Conservation (phyloP, 2,329 filamentous ascomycete genomes). For the Cladophialophora immunda region DNA sequence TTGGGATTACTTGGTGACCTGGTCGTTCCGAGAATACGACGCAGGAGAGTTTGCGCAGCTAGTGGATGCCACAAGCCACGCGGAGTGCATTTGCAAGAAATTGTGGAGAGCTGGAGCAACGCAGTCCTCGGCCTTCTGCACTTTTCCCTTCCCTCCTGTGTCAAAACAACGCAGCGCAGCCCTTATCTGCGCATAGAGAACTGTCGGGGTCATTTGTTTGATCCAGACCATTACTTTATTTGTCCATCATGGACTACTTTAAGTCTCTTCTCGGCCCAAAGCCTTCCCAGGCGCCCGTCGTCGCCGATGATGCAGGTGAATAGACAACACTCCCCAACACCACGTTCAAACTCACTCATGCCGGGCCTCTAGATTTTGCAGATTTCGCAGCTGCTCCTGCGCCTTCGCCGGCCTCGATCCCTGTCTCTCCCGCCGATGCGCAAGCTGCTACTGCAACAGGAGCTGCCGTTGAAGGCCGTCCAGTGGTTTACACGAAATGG, state of each 20-base stretch:
- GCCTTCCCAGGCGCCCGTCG: conserved; percentile 40
- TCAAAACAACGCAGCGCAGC: neutral
- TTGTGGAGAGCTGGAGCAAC: conserved; percentile 21
- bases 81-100: neutral
- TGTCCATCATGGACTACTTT: conserved; percentile 40
- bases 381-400: conserved; percentile 75
- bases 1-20: conserved; percentile 3
- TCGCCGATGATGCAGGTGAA: conserved; percentile 42
- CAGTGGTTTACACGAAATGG: conserved; percentile 83
- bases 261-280: conserved; percentile 41
- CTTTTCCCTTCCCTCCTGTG: neutral
- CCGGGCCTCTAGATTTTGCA: conserved; percentile 75
- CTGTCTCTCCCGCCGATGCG: conserved; percentile 56
- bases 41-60: neutral
- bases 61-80: neutral
- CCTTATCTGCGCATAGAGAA: conserved; percentile 6
- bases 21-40: neutral
- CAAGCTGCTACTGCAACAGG: conserved; percentile 54
- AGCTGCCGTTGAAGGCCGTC: conserved; percentile 46
- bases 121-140: neutral
- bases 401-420: conserved; percentile 52
- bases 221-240: conserved; percentile 18
- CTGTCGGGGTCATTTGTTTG: conserved; percentile 37
- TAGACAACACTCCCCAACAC: neutral
- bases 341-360: conserved; percentile 5